These are phyloP conservation scores for Colletotrichum plurivorum DNA, from an alignment of 2,329 filamentous ascomycete species.

Conservation along the genomic window DNA sequence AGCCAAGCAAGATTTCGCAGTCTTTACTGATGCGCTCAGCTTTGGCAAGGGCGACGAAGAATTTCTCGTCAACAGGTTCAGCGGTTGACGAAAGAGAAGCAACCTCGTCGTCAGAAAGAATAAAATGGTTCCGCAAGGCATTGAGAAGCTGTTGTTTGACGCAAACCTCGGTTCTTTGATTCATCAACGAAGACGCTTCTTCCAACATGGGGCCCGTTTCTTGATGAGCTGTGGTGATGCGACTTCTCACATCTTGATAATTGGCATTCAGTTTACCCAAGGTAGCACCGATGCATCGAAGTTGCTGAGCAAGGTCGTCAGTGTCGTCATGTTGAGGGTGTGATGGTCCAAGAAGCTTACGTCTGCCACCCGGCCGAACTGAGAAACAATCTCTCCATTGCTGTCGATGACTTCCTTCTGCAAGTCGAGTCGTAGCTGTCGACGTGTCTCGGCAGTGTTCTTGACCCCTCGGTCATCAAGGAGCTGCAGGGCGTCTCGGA, in stretches of 20 bases:
- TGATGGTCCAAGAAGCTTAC: conserved; percentile 62
- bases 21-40: conserved; percentile 91
- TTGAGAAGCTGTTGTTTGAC: conserved; percentile 83
- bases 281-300: conserved; percentile 84
- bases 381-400: conserved; percentile 89
- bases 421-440: conserved; percentile 84
- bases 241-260: conserved; percentile 84
- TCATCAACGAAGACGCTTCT: conserved; percentile 81
- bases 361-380: conserved; percentile 92
- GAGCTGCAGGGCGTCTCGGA: conserved; percentile 85
- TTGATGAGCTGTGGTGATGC: conserved; percentile 81
- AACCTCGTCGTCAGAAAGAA: conserved; percentile 85
- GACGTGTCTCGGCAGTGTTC: conserved; percentile 84
- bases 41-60: conserved; percentile 83
- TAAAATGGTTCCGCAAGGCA: conserved; percentile 86
- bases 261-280: conserved; percentile 84
- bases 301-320: conserved; percentile 71
- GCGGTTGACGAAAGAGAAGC: conserved; percentile 81
- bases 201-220: conserved; percentile 82
- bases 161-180: conserved; percentile 81
- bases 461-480: conserved; percentile 79
- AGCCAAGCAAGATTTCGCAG: conserved; percentile 89
- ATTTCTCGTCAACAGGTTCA: conserved; percentile 87
- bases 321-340: not conserved
- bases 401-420: conserved; percentile 94